Evolutionary conservation across 2,329 filamentous ascomycete species (phyloP).

Genomic region (Aspergillus tubingensis): DNA sequence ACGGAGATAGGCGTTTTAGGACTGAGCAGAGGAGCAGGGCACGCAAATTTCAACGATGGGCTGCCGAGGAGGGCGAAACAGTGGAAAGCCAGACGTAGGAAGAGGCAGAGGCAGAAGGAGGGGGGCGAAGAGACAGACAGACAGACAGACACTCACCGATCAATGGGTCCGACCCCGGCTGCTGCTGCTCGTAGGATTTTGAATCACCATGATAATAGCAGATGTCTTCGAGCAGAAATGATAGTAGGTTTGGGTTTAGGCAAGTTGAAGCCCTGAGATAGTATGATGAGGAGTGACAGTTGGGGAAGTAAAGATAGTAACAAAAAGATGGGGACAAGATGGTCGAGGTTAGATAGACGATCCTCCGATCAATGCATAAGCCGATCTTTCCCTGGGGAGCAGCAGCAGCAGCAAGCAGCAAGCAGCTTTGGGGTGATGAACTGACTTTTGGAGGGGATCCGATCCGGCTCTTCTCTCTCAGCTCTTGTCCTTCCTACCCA

Average conservation of each 20-base stretch:
- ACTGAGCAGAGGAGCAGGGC: background rate
- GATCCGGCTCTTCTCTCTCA: too few relatives aligned
- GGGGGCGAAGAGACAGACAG: too few relatives aligned
- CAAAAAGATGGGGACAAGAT: background rate
- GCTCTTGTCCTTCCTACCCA: too few relatives aligned
- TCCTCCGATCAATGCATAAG: conserved; percentile 9
- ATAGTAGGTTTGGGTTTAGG: too few relatives aligned
- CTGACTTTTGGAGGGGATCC: background rate
- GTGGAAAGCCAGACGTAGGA: background rate
- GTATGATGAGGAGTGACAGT: background rate
- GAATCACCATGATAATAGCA: conserved; percentile 5
- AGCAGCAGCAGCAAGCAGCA: background rate
- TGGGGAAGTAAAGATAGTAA: background rate
- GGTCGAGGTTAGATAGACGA: background rate
- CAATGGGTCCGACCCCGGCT: conserved; percentile 1
- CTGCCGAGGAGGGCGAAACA: background rate
- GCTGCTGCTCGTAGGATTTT: background rate
- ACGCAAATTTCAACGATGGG: conserved; percentile 4
- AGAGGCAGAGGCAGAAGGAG: too few relatives aligned
- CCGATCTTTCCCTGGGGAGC: background rate
- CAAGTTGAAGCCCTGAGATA: too few relatives aligned
- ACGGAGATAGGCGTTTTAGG: conserved; percentile 4
- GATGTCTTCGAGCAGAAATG: background rate
- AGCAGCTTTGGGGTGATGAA: too few relatives aligned
- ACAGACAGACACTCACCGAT: background rate